Percentiles rank a stretch among this genome's conserved stretches.
Conservation (phyloP, 306 rosid genomes). For the Quercus variabilis region DNA sequence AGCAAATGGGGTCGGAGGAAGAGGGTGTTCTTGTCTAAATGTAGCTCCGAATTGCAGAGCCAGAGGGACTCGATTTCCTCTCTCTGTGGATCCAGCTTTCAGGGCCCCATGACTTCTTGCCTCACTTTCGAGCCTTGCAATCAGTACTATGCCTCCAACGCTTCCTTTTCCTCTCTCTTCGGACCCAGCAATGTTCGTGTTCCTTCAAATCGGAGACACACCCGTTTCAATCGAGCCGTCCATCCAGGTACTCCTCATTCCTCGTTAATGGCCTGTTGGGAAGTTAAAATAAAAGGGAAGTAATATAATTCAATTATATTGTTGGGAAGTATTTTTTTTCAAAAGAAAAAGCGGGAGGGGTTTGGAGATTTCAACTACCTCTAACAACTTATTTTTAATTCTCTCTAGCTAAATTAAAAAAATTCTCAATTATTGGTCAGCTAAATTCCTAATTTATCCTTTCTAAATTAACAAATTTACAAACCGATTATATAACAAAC, state of each 20-base stretch:
- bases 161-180: constrained; percentile 45
- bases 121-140: constrained; percentile 63
- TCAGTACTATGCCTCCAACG: constrained; percentile 42
- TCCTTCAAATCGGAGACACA: constrained; percentile 40
- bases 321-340: too few species aligned
- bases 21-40: constrained; percentile 35
- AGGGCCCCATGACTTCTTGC: constrained; percentile 53
- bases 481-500: too few species aligned
- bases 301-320: too few species aligned
- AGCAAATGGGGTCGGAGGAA: constrained; percentile 33
- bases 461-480: too few species aligned
- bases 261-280: too few species aligned
- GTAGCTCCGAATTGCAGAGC: constrained; percentile 36
- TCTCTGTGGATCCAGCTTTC: constrained; percentile 70
- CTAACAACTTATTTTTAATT: too few species aligned
- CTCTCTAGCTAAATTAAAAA: too few species aligned
- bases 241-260: constrained; percentile 38
- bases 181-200: constrained; percentile 44
- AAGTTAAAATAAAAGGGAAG: too few species aligned
- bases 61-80: constrained; percentile 42
- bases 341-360: too few species aligned
- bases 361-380: too few species aligned
- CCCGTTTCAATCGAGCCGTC: constrained; percentile 37
- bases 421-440: too few species aligned
- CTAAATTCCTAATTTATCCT: too few species aligned